Conservation (phyloP, 441 rosid species). For the Dalechampia spathulata region DNA sequence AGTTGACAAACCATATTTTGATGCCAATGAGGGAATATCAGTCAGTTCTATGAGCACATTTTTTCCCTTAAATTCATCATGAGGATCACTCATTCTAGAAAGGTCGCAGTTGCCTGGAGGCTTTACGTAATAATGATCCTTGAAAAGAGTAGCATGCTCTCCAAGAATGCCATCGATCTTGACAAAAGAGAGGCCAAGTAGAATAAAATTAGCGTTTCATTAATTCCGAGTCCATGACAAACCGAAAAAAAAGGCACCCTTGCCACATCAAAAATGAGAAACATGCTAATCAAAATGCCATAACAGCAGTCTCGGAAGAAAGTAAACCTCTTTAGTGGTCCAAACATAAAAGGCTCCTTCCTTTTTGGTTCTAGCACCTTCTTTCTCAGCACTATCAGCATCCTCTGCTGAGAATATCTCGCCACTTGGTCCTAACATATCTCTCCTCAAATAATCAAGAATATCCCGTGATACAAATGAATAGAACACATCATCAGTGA, state of each 20-base stretch:
- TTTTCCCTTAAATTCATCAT: constrained; percentile 67
- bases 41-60: constrained; percentile 78
- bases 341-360: constrained; percentile 95
- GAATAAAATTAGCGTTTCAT: background rate
- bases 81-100: constrained; percentile 81
- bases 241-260: background rate
- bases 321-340: constrained; percentile 65
- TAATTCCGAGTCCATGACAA: too few relatives aligned
- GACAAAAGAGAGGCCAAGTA: constrained; percentile 12
- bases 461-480: constrained; percentile 58
- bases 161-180: constrained; percentile 77
- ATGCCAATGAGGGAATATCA: constrained; percentile 51
- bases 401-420: constrained; percentile 95
- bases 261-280: constrained; percentile 1
- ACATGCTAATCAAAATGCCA: background rate
- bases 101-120: constrained; percentile 80
- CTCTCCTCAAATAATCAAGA: constrained; percentile 90
- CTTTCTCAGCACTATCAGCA: constrained; percentile 84
- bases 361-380: constrained; percentile 53
- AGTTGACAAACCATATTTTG: constrained; percentile 44
- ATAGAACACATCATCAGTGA: constrained; percentile 58
- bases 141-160: constrained; percentile 63
- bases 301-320: background rate
- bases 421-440: constrained; percentile 78
- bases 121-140: constrained; percentile 76